phyloP scores from a whole-genome alignment of 176 grass and related monocot species.

The Ensete ventricosum region DNA sequence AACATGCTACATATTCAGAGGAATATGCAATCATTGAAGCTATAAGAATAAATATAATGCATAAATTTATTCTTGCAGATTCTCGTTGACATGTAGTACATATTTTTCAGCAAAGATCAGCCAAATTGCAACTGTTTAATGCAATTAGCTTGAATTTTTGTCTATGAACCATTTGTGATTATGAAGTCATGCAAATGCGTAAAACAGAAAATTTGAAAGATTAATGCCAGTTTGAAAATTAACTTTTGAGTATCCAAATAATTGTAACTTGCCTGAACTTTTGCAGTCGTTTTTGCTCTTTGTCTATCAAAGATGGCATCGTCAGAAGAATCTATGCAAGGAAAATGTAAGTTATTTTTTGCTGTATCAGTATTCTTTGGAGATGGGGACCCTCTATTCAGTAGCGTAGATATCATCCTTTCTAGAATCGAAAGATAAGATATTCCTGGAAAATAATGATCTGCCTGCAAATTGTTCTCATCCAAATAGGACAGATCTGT shows the following conservation, averaged over 20 bases:
- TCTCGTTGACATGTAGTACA: no score
- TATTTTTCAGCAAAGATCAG: not conserved
- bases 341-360: no score
- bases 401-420: not conserved
- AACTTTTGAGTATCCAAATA: not conserved
- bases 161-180: not conserved
- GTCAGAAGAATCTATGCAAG: no score
- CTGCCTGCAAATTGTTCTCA: not conserved
- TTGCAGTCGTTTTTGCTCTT: no score
- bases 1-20: no score
- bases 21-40: no score
- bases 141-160: not conserved
- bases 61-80: no score
- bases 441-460: not conserved
- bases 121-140: not conserved
- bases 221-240: not conserved
- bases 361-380: not conserved
- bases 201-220: not conserved
- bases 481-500: not conserved
- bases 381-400: not conserved
- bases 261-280: slow-evolving; percentile 1
- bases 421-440: not conserved
- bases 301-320: no score
- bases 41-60: no score
- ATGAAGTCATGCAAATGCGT: not conserved